Conservation (phyloP, 177 flowering plant genomes). For the Vitis hybrid region DNA sequence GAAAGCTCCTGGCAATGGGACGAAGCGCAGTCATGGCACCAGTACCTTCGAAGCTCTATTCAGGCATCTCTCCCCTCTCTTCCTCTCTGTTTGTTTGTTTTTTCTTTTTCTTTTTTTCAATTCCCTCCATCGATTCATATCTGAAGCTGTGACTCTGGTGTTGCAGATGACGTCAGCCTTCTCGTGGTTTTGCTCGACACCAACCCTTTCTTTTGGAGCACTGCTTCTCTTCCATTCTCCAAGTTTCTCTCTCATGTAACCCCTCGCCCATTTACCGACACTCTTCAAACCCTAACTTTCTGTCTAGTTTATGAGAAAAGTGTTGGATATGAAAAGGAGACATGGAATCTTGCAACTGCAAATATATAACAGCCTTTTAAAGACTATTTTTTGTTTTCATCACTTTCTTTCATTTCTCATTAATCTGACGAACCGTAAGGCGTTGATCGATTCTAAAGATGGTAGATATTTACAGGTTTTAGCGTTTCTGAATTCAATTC, state of each 20-base stretch:
- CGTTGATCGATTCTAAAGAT: not conserved
- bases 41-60: slow-evolving; percentile 52
- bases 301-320: not conserved
- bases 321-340: not conserved
- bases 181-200: slow-evolving; percentile 77
- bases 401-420: not conserved
- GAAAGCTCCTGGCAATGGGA: not conserved
- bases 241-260: slow-evolving; percentile 70
- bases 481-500: slow-evolving; percentile 74
- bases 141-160: not conserved
- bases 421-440: not conserved
- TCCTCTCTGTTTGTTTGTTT: not conserved
- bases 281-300: slow-evolving; percentile 12
- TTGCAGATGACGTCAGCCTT: slow-evolving; percentile 90
- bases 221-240: slow-evolving; percentile 57
- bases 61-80: slow-evolving; percentile 38
- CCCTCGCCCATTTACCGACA: slow-evolving; percentile 2
- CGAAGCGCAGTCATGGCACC: slow-evolving; percentile 41
- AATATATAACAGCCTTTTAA: not conserved
- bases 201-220: slow-evolving; percentile 85
- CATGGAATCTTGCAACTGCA: not conserved
- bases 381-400: not conserved
- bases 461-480: slow-evolving; percentile 48
- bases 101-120: not conserved
- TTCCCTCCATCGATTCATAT: not conserved